Conservation (phyloP, 1,284 basidiomycete genomes). For the Gymnopus androsaceus region DNA sequence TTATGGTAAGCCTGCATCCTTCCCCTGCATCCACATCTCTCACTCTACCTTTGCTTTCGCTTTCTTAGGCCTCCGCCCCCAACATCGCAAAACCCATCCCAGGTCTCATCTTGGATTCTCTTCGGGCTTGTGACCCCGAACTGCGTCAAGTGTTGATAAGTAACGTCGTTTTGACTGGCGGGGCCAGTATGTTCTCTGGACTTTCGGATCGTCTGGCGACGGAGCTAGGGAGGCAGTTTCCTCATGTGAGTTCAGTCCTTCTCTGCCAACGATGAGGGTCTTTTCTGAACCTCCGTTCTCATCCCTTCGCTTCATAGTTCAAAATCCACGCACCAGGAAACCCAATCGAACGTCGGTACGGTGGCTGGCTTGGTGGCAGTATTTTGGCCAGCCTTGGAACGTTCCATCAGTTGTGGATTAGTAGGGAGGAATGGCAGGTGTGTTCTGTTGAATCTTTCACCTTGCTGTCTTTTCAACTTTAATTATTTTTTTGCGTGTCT, state of each 20-base stretch:
- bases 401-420: constrained; percentile 96
- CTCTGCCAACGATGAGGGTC: no score
- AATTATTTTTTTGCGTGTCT: no score
- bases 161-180: constrained; percentile 95
- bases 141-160: constrained; percentile 86
- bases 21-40: constrained; percentile 1
- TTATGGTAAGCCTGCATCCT: constrained; percentile 59
- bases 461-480: constrained; percentile 3
- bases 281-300: no score
- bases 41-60: constrained; percentile 3
- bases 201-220: constrained; percentile 82
- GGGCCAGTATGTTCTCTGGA: constrained; percentile 85
- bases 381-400: constrained; percentile 92
- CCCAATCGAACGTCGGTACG: constrained; percentile 83
- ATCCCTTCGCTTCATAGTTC: constrained; percentile 40
- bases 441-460: constrained; percentile 18
- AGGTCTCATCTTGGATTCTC: constrained; percentile 75
- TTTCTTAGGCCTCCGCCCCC: constrained; percentile 61
- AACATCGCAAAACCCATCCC: constrained; percentile 77
- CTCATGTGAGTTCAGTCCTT: constrained; percentile 75
- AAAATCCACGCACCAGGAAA: constrained; percentile 93
- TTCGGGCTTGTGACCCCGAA: constrained; percentile 89
- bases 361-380: constrained; percentile 92
- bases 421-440: constrained; percentile 88
- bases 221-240: constrained; percentile 79